These are phyloP conservation scores for Dipteronia dyeriana DNA, from an alignment of 345 rosid species.

Conservation along the genomic window DNA sequence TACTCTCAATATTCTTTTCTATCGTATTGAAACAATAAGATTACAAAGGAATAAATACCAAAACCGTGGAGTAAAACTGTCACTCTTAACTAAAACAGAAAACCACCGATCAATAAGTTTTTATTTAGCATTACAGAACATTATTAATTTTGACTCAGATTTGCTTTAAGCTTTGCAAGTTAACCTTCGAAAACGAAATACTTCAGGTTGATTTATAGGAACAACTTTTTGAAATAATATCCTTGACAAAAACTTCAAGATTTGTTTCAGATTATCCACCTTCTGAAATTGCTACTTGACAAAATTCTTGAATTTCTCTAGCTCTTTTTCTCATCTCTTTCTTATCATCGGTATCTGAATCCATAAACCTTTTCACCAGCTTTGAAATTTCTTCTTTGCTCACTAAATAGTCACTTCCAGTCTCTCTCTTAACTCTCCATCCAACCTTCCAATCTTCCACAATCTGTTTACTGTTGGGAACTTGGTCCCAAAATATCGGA, in stretches of 20 bases:
- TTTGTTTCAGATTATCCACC: conserved; percentile 30
- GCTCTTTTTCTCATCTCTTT: conserved; percentile 28
- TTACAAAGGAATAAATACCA: too few species aligned
- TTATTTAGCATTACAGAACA: too few species aligned
- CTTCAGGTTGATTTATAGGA: too few species aligned
- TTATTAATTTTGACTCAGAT: too few species aligned
- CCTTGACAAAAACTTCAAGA: conserved; percentile 13
- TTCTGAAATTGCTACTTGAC: conserved; percentile 15
- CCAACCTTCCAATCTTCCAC: conserved; percentile 47
- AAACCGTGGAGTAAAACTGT: too few species aligned
- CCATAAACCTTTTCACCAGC: conserved; percentile 26
- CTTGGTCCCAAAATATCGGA: conserved; percentile 36
- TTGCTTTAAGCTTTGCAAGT: too few species aligned
- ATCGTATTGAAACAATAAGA: too few species aligned
- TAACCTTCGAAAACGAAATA: too few species aligned
- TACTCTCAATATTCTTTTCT: too few species aligned
- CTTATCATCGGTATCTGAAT: conserved; percentile 20
- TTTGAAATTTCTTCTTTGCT: conserved; percentile 27
- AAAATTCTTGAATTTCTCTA: conserved; percentile 13
- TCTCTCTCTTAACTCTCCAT: conserved; percentile 22
- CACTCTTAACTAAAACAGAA: too few species aligned
- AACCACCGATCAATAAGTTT: too few species aligned
- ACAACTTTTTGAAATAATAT: background rate
- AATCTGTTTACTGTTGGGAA: conserved; percentile 31
- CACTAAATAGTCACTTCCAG: conserved; percentile 15